A percentile compares a stretch with the other conserved stretches of the same genome.
Conservation (phyloP, 2,329 filamentous ascomycete genomes). For the Fusarium sp. region DNA sequence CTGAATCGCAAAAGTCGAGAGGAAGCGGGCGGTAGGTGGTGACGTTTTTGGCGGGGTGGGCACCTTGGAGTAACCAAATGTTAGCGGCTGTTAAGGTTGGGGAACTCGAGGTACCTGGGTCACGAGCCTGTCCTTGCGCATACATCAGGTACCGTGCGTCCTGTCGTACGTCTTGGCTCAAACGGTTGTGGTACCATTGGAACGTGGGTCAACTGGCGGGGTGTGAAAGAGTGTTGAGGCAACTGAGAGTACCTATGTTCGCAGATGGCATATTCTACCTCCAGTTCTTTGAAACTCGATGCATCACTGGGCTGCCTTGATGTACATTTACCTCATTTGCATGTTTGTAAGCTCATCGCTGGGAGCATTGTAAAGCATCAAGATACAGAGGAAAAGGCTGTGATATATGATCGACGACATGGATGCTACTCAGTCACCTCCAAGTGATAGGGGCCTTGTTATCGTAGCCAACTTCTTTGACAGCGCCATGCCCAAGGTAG, state of each 20-base stretch:
- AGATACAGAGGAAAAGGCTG: slow-evolving; percentile 5
- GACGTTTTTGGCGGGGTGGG: slow-evolving; percentile 42
- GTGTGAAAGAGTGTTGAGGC: slow-evolving; percentile 10
- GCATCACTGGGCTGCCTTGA: neutral
- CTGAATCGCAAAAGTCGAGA: slow-evolving; percentile 43
- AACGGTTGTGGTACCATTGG: slow-evolving; percentile 9
- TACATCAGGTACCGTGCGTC: slow-evolving; percentile 23
- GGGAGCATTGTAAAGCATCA: neutral
- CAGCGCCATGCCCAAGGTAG: slow-evolving; percentile 1
- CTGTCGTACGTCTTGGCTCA: slow-evolving; percentile 11
- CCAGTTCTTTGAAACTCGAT: neutral
- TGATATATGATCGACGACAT: slow-evolving; percentile 31
- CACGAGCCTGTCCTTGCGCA: slow-evolving; percentile 9
- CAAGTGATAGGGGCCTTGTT: slow-evolving; percentile 5
- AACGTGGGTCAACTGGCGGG: slow-evolving; percentile 30
- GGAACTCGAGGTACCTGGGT: slow-evolving; percentile 17
- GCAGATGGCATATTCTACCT: neutral
- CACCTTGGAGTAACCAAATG: slow-evolving; percentile 9
- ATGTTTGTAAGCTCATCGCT: no score
- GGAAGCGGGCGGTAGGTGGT: slow-evolving; percentile 36
- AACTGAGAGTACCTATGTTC: neutral
- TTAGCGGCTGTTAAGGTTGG: slow-evolving; percentile 2
- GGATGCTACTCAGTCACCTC: slow-evolving; percentile 18
- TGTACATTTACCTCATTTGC: no score
- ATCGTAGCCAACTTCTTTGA: neutral